phyloP scores from a whole-genome alignment of 176 grass and related monocot species.

The Alloteropsis semialata region DNA sequence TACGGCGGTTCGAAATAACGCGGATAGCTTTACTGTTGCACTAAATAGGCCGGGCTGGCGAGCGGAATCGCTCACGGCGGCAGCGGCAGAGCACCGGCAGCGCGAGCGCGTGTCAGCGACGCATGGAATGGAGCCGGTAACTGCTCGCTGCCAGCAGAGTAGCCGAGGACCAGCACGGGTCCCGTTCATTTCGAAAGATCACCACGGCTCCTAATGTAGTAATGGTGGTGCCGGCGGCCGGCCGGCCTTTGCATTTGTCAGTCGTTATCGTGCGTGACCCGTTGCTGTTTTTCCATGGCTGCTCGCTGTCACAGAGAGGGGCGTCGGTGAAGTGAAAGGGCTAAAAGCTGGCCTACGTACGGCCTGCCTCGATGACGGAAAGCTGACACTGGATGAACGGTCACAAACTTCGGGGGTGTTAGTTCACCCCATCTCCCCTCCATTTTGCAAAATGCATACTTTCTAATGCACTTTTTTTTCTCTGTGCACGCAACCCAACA shows the following conservation, averaged over 20 bases:
- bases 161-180: background rate
- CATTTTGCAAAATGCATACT: too few relatives aligned
- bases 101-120: background rate
- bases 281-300: background rate
- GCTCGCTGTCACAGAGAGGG: background rate
- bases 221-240: background rate
- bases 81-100: background rate
- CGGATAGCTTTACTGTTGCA: background rate
- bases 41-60: background rate
- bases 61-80: background rate
- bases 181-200: background rate
- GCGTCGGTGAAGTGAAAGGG: conserved; percentile 6
- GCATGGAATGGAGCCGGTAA: background rate
- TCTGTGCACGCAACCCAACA: too few relatives aligned
- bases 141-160: background rate
- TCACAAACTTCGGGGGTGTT: too few relatives aligned
- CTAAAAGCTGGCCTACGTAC: background rate
- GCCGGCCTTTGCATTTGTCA: background rate
- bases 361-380: background rate
- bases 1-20: background rate
- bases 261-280: background rate
- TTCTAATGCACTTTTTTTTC: too few relatives aligned
- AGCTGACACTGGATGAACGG: background rate
- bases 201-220: background rate
- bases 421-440: too few relatives aligned